A percentile compares a stretch with the other conserved stretches of the same genome.
Conservation (phyloP, 225 moss, liverwort and hornwort species). For the Neckera pumila region DNA sequence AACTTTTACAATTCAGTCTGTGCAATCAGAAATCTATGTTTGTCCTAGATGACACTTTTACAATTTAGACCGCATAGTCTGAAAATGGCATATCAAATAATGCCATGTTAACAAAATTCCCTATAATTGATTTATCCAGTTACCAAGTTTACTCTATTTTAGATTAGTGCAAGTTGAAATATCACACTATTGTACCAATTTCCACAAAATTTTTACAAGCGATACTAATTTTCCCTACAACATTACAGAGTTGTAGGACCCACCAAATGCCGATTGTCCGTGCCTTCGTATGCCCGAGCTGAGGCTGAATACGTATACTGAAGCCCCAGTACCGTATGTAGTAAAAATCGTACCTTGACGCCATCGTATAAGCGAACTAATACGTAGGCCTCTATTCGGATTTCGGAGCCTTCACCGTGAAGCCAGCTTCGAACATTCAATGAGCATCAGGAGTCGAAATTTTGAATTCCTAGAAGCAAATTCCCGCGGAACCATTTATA, state of each 20-base stretch:
- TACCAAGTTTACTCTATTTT: neutral
- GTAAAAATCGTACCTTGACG: neutral
- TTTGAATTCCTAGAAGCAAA: neutral
- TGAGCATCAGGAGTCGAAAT: neutral
- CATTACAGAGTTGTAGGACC: neutral
- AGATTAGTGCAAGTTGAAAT: neutral
- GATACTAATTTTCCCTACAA: neutral
- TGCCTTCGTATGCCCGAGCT: neutral
- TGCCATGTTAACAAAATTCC: too few relatives aligned
- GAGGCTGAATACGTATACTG: neutral
- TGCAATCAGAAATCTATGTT: too few relatives aligned
- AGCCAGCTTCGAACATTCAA: neutral
- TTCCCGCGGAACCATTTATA: neutral
- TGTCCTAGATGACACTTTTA: too few relatives aligned
- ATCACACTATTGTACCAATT: neutral
- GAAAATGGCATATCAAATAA: too few relatives aligned
- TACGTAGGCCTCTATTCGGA: neutral
- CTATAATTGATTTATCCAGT: neutral
- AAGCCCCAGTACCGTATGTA: neutral
- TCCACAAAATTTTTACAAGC: neutral
- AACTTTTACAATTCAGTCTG: too few relatives aligned
- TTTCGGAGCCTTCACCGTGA: neutral
- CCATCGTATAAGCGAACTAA: neutral
- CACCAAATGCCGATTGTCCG: neutral
- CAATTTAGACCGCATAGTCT: too few relatives aligned